phyloP scores from a whole-genome alignment of 1,139 yeast species.

The Taphrina communis region DNA sequence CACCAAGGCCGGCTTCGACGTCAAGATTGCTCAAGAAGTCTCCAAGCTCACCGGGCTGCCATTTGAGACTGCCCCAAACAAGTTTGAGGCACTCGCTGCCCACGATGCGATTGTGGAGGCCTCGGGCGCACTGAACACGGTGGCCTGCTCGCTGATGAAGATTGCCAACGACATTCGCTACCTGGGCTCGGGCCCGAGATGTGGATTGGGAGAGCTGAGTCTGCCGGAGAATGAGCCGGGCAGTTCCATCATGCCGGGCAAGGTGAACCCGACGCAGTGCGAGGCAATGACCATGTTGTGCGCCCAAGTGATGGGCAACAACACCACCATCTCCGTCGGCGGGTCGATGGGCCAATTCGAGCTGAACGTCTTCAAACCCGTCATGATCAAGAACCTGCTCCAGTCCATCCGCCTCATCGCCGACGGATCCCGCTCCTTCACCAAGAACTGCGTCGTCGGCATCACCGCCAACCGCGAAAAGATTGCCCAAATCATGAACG shows the following conservation, averaged over 20 bases:
- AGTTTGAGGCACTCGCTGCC: conserved; percentile 98
- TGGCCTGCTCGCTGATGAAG: conserved; percentile 90
- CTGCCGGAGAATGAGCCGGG: conserved; percentile 99
- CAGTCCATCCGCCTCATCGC: conserved; percentile 85
- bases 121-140: conserved; percentile 94
- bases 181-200: conserved; percentile 98
- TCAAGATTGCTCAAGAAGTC: conserved; percentile 78
- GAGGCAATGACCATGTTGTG: conserved; percentile 99
- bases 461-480: conserved; percentile 85
- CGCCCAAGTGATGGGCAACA: conserved; percentile 96
- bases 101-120: conserved; percentile 98
- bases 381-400: conserved; percentile 86
- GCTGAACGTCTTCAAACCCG: conserved; percentile 96
- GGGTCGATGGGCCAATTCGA: conserved; percentile 99
- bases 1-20: conserved; percentile 88
- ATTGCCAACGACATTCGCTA: conserved; percentile 97
- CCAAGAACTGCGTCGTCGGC: conserved; percentile 93
- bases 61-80: conserved; percentile 95
- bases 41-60: conserved; percentile 82
- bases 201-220: conserved; percentile 95
- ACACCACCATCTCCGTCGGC: conserved; percentile 90
- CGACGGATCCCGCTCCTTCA: conserved; percentile 87
- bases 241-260: conserved; percentile 95
- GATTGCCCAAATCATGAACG: conserved; percentile 84
- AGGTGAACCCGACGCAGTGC: conserved; percentile 98